Conservation (phyloP, 2,329 filamentous ascomycete species). For the Orbilia quercus region DNA sequence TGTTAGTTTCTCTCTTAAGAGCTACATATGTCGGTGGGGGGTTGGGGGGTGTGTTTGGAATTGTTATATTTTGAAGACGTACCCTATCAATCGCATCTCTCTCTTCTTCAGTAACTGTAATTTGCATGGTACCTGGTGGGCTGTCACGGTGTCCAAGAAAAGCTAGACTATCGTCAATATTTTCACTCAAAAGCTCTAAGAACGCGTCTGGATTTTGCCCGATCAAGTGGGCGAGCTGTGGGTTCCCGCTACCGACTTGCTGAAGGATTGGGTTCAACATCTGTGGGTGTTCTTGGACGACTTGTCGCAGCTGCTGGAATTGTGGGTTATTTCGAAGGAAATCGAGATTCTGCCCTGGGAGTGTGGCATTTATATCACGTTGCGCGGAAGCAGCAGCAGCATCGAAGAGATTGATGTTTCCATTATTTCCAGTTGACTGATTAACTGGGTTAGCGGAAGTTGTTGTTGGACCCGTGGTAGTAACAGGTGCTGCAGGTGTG, state of each 20-base stretch:
- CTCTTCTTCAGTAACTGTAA: slow-evolving; percentile 94
- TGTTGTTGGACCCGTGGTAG: slow-evolving; percentile 61
- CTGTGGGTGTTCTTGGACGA: slow-evolving; percentile 96
- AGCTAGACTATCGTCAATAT: slow-evolving; percentile 47
- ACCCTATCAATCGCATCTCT: slow-evolving; percentile 95
- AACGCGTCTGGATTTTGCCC: slow-evolving; percentile 93
- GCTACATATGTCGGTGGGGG: too few relatives aligned
- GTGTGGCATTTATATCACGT: too few relatives aligned
- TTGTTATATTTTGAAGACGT: slow-evolving; percentile 63
- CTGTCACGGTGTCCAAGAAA: slow-evolving; percentile 68
- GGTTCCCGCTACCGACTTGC: slow-evolving; percentile 93
- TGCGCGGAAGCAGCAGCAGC: slow-evolving; percentile 82
- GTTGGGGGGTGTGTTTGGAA: too few relatives aligned
- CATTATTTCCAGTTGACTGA: slow-evolving; percentile 65
- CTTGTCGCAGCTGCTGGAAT: slow-evolving; percentile 96
- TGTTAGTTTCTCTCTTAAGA: slow-evolving; percentile 26
- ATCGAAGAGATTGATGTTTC: slow-evolving; percentile 88
- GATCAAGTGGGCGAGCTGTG: slow-evolving; percentile 91
- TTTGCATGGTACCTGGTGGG: slow-evolving; percentile 87
- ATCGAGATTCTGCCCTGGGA: slow-evolving; percentile 82
- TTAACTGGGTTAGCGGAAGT: too few relatives aligned
- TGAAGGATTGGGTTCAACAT: slow-evolving; percentile 99
- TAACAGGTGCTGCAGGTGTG: slow-evolving; percentile 64
- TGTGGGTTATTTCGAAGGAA: slow-evolving; percentile 95
- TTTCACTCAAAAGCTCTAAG: slow-evolving; percentile 84